Percentiles rank a stretch among this genome's conserved stretches.
Evolutionary conservation across 202 grass and related monocot genomes (phyloP).

Genomic region (Cymbopogon flexuosus): DNA sequence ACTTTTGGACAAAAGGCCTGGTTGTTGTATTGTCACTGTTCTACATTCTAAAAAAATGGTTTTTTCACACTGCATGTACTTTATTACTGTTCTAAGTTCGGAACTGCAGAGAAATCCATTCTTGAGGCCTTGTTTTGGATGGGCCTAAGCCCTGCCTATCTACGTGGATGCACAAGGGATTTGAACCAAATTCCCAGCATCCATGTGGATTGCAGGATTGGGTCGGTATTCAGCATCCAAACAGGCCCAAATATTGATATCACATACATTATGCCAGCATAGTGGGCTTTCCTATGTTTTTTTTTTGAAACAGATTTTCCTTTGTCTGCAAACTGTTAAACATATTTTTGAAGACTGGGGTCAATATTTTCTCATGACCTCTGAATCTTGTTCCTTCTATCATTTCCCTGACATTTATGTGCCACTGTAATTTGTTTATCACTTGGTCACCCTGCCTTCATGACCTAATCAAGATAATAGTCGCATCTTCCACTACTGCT

Average conservation of each 20-base stretch:
- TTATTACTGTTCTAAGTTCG: neutral
- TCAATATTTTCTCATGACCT: neutral
- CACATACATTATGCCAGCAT: neutral
- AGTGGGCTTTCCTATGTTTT: neutral
- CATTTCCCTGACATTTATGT: neutral
- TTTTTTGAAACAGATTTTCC: neutral
- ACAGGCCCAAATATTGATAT: neutral
- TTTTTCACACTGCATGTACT: neutral
- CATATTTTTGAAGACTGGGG: neutral
- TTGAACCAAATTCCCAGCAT: neutral
- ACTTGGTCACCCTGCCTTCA: neutral
- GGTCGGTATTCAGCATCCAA: neutral
- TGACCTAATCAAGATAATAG: conserved; percentile 1
- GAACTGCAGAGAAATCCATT: neutral
- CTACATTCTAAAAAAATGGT: neutral
- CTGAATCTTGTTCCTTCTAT: neutral
- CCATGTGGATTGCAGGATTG: neutral
- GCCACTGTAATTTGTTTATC: neutral
- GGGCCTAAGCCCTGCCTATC: neutral
- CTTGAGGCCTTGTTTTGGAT: neutral
- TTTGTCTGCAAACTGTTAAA: neutral
- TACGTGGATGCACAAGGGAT: neutral
- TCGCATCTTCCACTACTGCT: neutral
- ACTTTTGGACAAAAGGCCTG: neutral
- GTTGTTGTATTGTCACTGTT: neutral